Percentiles rank a stretch among this genome's conserved stretches.
phyloP scores from a whole-genome alignment of 129 eudicot species.

The Chrysanthemum seticuspe region DNA sequence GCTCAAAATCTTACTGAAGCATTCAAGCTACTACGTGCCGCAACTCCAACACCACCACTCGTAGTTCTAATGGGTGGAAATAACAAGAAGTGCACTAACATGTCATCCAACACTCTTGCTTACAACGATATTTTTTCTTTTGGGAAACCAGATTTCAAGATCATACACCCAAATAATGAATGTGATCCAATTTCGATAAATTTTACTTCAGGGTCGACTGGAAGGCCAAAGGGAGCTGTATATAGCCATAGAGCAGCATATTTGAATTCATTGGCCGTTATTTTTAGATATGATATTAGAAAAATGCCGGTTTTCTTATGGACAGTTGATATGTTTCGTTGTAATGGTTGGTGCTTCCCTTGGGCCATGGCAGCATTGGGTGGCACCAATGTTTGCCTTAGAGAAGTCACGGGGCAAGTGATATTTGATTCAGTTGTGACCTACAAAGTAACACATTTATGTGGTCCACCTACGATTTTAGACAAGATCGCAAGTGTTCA shows the following conservation, averaged over 20 bases:
- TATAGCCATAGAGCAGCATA: conserved; percentile 76
- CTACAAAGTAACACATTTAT: conserved; percentile 61
- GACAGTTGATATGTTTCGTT: conserved; percentile 78
- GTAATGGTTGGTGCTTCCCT: conserved; percentile 77
- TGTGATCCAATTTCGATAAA: conserved; percentile 60
- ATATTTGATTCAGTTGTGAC: conserved; percentile 39
- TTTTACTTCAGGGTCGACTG: conserved; percentile 77
- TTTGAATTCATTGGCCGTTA: conserved; percentile 48
- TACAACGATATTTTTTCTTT: conserved; percentile 44
- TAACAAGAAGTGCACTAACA: background rate
- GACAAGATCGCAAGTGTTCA: conserved; percentile 37
- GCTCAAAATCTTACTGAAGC: conserved; percentile 31
- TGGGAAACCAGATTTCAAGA: conserved; percentile 46
- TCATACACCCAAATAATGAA: conserved; percentile 44
- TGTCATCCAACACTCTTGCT: conserved; percentile 14
- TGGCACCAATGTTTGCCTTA: conserved; percentile 60
- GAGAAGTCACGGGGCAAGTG: conserved; percentile 34
- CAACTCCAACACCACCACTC: conserved; percentile 21
- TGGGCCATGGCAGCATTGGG: conserved; percentile 75
- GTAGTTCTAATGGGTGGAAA: conserved; percentile 32
- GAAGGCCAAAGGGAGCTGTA: conserved; percentile 62
- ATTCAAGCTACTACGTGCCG: conserved; percentile 12
- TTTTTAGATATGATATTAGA: conserved; percentile 42
- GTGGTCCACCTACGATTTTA: conserved; percentile 56
- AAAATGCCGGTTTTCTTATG: conserved; percentile 55